Conservation (phyloP, 371 early-diverging fungal species). For the Furculomyces boomerangus region DNA sequence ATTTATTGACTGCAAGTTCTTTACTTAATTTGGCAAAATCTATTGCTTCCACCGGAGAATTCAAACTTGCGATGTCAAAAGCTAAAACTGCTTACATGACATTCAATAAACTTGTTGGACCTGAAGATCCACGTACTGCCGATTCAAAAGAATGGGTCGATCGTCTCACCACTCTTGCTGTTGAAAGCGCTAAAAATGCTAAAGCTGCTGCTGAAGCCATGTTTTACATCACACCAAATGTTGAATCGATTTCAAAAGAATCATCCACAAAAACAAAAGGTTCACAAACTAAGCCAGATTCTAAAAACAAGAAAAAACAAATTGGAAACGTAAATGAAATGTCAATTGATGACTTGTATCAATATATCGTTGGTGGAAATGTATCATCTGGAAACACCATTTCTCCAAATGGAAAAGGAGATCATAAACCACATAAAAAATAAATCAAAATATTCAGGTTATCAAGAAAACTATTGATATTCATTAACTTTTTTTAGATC, state of each 20-base stretch:
- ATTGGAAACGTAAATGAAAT: not conserved
- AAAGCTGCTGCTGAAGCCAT: conserved; percentile 3
- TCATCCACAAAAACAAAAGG: not conserved
- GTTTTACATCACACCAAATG: not conserved
- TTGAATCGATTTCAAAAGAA: not conserved
- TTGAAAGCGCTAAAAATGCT: conserved; percentile 25
- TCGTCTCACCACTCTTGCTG: conserved; percentile 41
- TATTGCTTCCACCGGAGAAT: conserved; percentile 54
- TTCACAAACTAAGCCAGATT: not conserved
- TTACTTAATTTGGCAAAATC: conserved; percentile 62
- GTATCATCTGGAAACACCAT: too few species aligned
- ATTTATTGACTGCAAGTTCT: conserved; percentile 45
- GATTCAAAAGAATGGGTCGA: conserved; percentile 52
- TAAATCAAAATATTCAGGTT: too few species aligned
- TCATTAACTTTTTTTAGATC: too few species aligned
- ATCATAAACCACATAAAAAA: too few species aligned
- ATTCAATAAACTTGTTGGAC: conserved; percentile 42
- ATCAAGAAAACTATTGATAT: too few species aligned
- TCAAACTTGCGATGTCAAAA: conserved; percentile 46
- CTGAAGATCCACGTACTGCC: conserved; percentile 51
- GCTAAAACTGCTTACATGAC: conserved; percentile 56
- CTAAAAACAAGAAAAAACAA: not conserved
- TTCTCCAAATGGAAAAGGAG: too few species aligned
- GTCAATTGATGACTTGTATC: conserved; percentile 1
- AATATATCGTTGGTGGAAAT: not conserved